Evolutionary conservation across 2,329 filamentous ascomycete species (phyloP).

Genomic region (Ascosphaera pollenicola): DNA sequence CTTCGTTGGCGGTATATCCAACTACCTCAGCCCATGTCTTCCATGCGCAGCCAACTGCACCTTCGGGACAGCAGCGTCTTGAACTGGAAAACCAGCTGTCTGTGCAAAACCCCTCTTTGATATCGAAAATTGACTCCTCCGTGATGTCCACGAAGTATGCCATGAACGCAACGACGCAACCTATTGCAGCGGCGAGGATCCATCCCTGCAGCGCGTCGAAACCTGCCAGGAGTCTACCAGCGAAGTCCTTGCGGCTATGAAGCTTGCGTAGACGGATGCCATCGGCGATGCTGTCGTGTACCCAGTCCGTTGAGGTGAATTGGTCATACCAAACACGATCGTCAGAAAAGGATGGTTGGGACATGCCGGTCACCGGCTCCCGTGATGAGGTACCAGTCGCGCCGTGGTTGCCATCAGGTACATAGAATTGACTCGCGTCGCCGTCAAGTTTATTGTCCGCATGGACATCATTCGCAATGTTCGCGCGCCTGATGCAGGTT

Average conservation of each 20-base stretch:
- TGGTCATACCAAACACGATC: slow-evolving; percentile 98
- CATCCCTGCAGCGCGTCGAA: slow-evolving; percentile 85
- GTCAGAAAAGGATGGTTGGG: slow-evolving; percentile 45
- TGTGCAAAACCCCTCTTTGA: slow-evolving; percentile 73
- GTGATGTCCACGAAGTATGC: slow-evolving; percentile 80
- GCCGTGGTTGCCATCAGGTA: slow-evolving; percentile 41
- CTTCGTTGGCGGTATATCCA: slow-evolving; percentile 24
- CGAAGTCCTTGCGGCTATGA: slow-evolving; percentile 59
- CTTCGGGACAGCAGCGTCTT: slow-evolving; percentile 39
- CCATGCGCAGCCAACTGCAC: slow-evolving; percentile 36
- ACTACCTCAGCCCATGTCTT: slow-evolving; percentile 43
- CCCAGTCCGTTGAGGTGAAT: slow-evolving; percentile 94
- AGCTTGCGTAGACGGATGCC: slow-evolving; percentile 72
- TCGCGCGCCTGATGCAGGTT: slow-evolving; percentile 13
- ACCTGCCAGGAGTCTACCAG: slow-evolving; percentile 52
- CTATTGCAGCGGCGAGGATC: slow-evolving; percentile 79
- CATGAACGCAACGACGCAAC: slow-evolving; percentile 60
- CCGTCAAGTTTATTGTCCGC: slow-evolving; percentile 26
- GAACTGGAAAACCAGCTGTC: slow-evolving; percentile 51
- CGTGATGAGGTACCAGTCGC: slow-evolving; percentile 32
- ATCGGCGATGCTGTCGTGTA: slow-evolving; percentile 91
- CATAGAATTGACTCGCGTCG: slow-evolving; percentile 27
- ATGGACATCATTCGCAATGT: slow-evolving; percentile 15
- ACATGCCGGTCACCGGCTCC: slow-evolving; percentile 13
- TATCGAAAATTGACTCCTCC: slow-evolving; percentile 68